phyloP scores from a whole-genome alignment of 805 yeast species.

The Starmerella apicola region DNA sequence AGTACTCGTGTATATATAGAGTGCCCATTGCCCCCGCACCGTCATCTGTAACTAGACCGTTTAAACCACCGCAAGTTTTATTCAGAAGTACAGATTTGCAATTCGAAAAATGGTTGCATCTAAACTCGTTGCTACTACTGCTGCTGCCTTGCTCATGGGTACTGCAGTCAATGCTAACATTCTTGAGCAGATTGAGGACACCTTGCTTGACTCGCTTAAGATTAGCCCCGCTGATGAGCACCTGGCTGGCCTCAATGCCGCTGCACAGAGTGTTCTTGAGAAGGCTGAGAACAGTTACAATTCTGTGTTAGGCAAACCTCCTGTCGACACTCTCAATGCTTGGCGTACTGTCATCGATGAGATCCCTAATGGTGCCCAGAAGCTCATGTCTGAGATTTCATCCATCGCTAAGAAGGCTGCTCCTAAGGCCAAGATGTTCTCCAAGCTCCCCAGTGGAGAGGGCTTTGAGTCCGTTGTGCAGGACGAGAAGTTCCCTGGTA shows the following conservation, averaged over 20 bases:
- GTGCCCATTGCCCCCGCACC: neutral
- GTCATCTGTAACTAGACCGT: neutral
- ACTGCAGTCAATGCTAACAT: conserved; percentile 16
- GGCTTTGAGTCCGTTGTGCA: conserved; percentile 11
- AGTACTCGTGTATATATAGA: neutral
- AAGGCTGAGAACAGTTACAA: conserved; percentile 12
- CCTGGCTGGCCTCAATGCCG: conserved; percentile 2
- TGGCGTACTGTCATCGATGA: conserved; percentile 25
- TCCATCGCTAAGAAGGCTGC: conserved; percentile 10
- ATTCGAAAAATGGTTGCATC: neutral
- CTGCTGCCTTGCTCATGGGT: conserved; percentile 11
- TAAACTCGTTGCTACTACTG: neutral
- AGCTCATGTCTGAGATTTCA: conserved; percentile 19
- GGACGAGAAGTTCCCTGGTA: conserved; percentile 16
- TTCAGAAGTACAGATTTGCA: neutral
- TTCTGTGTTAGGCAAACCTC: conserved; percentile 21
- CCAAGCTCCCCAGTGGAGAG: conserved; percentile 7
- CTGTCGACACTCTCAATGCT: conserved; percentile 22
- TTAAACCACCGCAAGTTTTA: neutral
- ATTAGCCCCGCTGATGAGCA: conserved; percentile 16
- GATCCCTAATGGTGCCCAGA: conserved; percentile 22
- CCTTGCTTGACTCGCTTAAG: conserved; percentile 3
- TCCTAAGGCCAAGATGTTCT: conserved; percentile 3
- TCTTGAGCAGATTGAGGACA: conserved; percentile 16
- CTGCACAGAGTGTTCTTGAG: conserved; percentile 23